Percentiles rank a stretch among this genome's conserved stretches.
Evolutionary conservation across 768 basidiomycete genomes (phyloP).

Genomic region (Calocera viscosa): DNA sequence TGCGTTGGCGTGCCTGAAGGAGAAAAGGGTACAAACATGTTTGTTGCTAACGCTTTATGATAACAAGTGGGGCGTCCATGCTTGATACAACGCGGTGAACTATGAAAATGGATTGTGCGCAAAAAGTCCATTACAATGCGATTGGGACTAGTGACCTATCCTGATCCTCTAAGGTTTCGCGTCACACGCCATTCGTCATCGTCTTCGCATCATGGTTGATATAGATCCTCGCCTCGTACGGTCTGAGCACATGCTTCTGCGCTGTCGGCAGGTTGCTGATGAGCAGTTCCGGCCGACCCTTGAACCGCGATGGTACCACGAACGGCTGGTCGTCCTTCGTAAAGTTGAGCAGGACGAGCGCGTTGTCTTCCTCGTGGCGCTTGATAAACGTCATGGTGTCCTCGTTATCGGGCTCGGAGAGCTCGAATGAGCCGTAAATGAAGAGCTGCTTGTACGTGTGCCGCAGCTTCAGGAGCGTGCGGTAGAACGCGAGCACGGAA

Average conservation of each 20-base stretch:
- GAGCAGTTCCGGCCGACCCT: neutral
- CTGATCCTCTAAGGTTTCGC: neutral
- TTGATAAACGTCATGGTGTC: slow-evolving; percentile 40
- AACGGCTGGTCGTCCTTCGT: slow-evolving; percentile 4
- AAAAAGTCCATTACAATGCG: too few relatives aligned
- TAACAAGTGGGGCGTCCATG: too few relatives aligned
- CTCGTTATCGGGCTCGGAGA: slow-evolving; percentile 37
- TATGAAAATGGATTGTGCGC: too few relatives aligned
- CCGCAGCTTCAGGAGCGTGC: slow-evolving; percentile 39
- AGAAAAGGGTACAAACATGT: too few relatives aligned
- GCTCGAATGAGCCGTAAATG: slow-evolving; percentile 50
- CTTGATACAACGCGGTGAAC: too few relatives aligned
- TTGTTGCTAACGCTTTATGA: too few relatives aligned
- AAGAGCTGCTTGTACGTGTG: slow-evolving; percentile 36
- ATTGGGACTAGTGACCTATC: too few relatives aligned
- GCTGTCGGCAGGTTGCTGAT: neutral
- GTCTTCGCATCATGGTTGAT: neutral
- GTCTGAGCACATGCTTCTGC: neutral
- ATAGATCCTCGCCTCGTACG: slow-evolving; percentile 5
- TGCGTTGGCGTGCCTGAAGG: too few relatives aligned
- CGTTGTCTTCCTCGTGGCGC: neutral
- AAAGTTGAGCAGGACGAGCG: slow-evolving; percentile 3
- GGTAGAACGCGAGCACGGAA: slow-evolving; percentile 54
- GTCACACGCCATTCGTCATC: neutral
- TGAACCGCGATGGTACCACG: neutral